Evolutionary conservation across 1,139 yeast genomes (phyloP).

Genomic region (Taiozyma sp.): DNA sequence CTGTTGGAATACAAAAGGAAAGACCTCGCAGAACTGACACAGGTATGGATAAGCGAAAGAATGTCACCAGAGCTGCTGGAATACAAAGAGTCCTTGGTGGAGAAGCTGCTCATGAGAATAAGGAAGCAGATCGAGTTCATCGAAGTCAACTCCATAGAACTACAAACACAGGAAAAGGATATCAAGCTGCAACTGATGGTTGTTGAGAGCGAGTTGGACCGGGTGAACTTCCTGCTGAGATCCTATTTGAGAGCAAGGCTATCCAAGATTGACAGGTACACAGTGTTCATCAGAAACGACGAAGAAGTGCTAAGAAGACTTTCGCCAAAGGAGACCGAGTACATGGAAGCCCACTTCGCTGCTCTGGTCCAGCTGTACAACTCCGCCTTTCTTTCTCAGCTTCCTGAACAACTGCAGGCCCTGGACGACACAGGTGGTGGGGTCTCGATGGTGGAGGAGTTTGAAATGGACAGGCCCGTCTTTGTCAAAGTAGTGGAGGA

Average conservation of each 20-base stretch:
- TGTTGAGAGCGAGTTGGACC: constrained; percentile 86
- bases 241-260: constrained; percentile 78
- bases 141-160: constrained; percentile 53
- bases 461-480: constrained; percentile 73
- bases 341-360: constrained; percentile 61
- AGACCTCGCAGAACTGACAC: constrained; percentile 43
- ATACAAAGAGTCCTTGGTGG: constrained; percentile 58
- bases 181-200: constrained; percentile 78
- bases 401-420: constrained; percentile 66
- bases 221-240: constrained; percentile 76
- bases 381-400: constrained; percentile 55
- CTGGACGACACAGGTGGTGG: constrained; percentile 79
- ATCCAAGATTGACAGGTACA: constrained; percentile 59
- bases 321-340: constrained; percentile 57
- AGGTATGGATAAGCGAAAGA: constrained; percentile 79
- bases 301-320: constrained; percentile 28
- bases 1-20: constrained; percentile 23
- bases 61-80: constrained; percentile 80
- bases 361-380: constrained; percentile 64
- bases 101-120: constrained; percentile 51
- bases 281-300: constrained; percentile 44
- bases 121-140: constrained; percentile 70
- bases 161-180: constrained; percentile 48
- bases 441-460: constrained; percentile 72
- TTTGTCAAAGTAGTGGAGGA: constrained; percentile 60